phyloP scores from a whole-genome alignment of 169 alveolate genomes.

The Babesia ovata region DNA sequence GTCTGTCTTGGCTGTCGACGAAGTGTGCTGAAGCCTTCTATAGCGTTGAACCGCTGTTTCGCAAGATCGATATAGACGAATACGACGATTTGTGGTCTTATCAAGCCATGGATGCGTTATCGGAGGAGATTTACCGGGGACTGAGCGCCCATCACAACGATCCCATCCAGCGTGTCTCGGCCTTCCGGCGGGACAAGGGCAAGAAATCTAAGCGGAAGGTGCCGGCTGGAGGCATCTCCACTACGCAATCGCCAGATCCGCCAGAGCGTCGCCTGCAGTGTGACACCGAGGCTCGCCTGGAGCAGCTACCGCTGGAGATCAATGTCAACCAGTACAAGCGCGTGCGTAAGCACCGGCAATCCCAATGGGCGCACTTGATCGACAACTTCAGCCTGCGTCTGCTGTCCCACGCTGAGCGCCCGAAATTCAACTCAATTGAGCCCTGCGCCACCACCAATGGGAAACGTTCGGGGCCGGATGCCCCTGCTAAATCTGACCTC shows the following conservation, averaged over 20 bases:
- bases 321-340: constrained; percentile 26
- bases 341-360: constrained; percentile 30
- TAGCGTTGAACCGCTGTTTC: constrained; percentile 3
- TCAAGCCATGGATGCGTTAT: constrained; percentile 19
- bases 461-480: constrained; percentile 12
- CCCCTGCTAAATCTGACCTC: constrained; percentile 1
- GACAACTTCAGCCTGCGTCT: constrained; percentile 51
- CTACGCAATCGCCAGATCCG: not conserved
- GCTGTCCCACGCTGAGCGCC: not conserved
- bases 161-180: constrained; percentile 19
- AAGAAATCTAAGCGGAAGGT: not conserved
- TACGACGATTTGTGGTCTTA: not conserved
- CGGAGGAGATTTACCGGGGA: constrained; percentile 27
- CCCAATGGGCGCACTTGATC: constrained; percentile 35
- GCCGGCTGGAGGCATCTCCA: not conserved
- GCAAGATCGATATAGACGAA: constrained; percentile 13
- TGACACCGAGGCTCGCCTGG: constrained; percentile 22
- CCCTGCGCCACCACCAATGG: constrained; percentile 16
- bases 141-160: constrained; percentile 26
- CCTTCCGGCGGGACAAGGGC: not conserved
- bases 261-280: not conserved
- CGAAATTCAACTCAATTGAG: constrained; percentile 40
- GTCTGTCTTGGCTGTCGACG: constrained; percentile 8
- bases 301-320: constrained; percentile 11
- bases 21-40: constrained; percentile 10